phyloP scores from a whole-genome alignment of 352 stramenopile genomes.

The Pilasporangium apinafurcum region DNA sequence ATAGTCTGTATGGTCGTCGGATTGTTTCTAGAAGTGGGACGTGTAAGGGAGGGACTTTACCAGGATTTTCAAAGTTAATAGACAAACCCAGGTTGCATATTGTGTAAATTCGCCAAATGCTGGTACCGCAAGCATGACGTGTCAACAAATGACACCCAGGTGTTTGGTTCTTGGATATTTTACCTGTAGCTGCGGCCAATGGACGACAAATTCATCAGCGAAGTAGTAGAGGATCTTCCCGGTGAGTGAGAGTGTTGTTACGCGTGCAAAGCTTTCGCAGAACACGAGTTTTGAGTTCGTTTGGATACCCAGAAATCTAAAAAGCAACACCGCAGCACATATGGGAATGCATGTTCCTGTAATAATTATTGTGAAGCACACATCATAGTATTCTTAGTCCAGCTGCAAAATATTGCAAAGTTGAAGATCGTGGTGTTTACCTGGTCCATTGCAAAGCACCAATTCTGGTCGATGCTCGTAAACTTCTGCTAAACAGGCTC shows the following conservation, averaged over 20 bases:
- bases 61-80: too few species aligned
- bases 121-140: background rate
- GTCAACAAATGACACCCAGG: constrained; percentile 84
- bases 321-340: constrained; percentile 77
- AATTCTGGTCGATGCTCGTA: constrained; percentile 73
- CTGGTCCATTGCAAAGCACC: constrained; percentile 92
- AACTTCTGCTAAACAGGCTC: constrained; percentile 71
- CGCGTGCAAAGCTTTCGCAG: constrained; percentile 92
- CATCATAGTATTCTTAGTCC: constrained; percentile 5
- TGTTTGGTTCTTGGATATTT: constrained; percentile 82
- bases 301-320: constrained; percentile 71
- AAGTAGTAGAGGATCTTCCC: constrained; percentile 92
- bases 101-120: background rate
- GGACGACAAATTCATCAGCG: constrained; percentile 92
- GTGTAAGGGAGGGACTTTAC: too few species aligned
- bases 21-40: too few species aligned
- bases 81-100: too few species aligned
- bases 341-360: constrained; percentile 92
- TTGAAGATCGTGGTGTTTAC: constrained; percentile 8
- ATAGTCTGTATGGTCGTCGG: too few species aligned
- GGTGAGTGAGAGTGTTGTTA: constrained; percentile 90
- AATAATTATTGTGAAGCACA: background rate
- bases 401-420: too few species aligned
- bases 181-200: constrained; percentile 88
- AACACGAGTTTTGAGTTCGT: constrained; percentile 85